phyloP scores from a whole-genome alignment of 208 protist species.

The Trypanosoma melophagium region DNA sequence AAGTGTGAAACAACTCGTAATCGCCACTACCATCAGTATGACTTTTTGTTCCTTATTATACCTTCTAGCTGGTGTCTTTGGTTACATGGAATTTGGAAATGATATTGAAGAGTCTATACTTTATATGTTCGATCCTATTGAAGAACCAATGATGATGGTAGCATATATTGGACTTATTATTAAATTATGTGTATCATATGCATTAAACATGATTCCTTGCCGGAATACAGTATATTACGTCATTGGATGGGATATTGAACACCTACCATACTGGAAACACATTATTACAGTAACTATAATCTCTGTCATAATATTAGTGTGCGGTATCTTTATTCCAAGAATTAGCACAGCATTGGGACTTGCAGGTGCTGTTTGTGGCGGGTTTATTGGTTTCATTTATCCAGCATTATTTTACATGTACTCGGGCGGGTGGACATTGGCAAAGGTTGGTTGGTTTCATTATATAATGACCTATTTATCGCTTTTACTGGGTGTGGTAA shows the following conservation, averaged over 20 bases:
- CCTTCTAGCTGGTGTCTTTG: conserved; percentile 62
- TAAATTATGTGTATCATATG: conserved; percentile 63
- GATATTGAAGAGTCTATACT: conserved; percentile 46
- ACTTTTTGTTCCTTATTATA: conserved; percentile 65
- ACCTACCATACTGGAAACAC: conserved; percentile 73
- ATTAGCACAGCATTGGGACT: conserved; percentile 52
- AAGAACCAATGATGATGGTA: conserved; percentile 63
- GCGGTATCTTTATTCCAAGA: conserved; percentile 28
- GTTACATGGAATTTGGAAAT: conserved; percentile 76
- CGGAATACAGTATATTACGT: conserved; percentile 65
- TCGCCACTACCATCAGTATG: conserved; percentile 30
- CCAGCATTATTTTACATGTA: conserved; percentile 66
- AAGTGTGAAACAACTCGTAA: conserved; percentile 17
- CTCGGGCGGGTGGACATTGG: conserved; percentile 43
- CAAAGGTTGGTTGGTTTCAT: conserved; percentile 33
- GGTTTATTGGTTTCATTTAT: conserved; percentile 61
- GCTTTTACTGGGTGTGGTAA: conserved; percentile 45
- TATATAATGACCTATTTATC: conserved; percentile 52
- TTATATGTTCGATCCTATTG: conserved; percentile 56
- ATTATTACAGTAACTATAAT: conserved; percentile 36
- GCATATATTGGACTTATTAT: conserved; percentile 70
- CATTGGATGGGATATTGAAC: conserved; percentile 48
- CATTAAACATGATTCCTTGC: conserved; percentile 61
- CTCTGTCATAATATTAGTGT: conserved; percentile 32
- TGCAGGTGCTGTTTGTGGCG: conserved; percentile 48